Percentiles rank a stretch among this genome's conserved stretches.
These are phyloP conservation scores for Eutrema japonicum DNA, from an alignment of 345 rosid species.

Conservation along the genomic window DNA sequence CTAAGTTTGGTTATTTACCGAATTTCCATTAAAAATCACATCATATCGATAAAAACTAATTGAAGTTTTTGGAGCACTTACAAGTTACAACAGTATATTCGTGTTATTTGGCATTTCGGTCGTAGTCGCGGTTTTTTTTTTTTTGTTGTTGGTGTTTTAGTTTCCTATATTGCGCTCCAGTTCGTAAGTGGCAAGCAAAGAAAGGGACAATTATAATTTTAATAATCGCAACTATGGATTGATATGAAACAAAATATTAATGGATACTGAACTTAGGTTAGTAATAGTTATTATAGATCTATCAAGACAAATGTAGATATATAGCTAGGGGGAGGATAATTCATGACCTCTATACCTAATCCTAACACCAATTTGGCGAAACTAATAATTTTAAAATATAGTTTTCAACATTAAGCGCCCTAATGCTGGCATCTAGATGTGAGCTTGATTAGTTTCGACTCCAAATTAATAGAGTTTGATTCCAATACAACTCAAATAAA, in stretches of 20 bases:
- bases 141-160: constrained; percentile 1
- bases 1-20: not conserved
- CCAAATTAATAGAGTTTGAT: not conserved
- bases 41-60: not conserved
- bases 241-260: constrained; percentile 6
- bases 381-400: not conserved
- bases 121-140: not conserved
- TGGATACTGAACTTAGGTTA: not conserved
- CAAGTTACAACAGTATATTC: constrained; percentile 17
- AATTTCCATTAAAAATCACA: not conserved
- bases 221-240: constrained; percentile 28
- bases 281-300: not conserved
- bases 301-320: constrained; percentile 20
- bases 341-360: constrained; percentile 28
- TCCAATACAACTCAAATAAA: not conserved
- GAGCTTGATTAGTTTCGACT: constrained; percentile 1
- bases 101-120: constrained; percentile 15
- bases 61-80: constrained; percentile 11
- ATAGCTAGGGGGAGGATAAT: constrained; percentile 26
- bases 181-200: constrained; percentile 43
- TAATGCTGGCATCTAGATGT: constrained; percentile 16
- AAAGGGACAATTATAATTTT: constrained; percentile 17
- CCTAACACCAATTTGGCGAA: not conserved
- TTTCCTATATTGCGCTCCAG: constrained; percentile 30
- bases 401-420: not conserved